phyloP scores from a whole-genome alignment of 352 stramenopile genomes.

The Pythium dissimile region DNA sequence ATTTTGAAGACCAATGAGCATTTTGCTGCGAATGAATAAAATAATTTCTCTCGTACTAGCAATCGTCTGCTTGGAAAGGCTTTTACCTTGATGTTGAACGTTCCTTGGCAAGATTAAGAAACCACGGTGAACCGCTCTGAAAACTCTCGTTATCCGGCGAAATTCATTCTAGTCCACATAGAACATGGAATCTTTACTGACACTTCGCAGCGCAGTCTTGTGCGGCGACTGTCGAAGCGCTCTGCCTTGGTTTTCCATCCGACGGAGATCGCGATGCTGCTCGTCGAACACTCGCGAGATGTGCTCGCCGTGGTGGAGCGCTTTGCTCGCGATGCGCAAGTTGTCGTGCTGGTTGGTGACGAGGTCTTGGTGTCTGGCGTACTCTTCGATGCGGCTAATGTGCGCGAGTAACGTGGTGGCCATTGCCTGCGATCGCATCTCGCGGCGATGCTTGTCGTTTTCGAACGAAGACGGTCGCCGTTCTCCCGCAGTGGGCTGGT shows the following conservation, averaged over 20 bases:
- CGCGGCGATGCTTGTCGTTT: conserved; percentile 42
- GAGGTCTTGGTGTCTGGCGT: conserved; percentile 36
- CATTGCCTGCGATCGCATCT: conserved; percentile 34
- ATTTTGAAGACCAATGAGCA: conserved; percentile 65
- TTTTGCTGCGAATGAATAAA: background rate
- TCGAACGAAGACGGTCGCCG: conserved; percentile 33
- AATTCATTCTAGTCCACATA: conserved; percentile 18
- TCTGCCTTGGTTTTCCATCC: conserved; percentile 39
- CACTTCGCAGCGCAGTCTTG: conserved; percentile 29
- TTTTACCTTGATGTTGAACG: too few species aligned
- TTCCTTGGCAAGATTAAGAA: background rate
- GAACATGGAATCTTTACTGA: conserved; percentile 66
- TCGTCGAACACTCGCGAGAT: conserved; percentile 40
- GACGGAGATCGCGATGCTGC: conserved; percentile 31
- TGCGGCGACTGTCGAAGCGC: conserved; percentile 27
- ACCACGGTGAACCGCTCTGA: background rate
- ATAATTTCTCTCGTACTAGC: background rate
- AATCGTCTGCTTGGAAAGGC: too few species aligned
- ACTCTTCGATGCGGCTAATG: conserved; percentile 47
- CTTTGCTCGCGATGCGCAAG: conserved; percentile 41
- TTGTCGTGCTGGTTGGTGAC: conserved; percentile 30
- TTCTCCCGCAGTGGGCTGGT: background rate
- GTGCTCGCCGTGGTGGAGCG: conserved; percentile 40
- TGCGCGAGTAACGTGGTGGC: conserved; percentile 37
- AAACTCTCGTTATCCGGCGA: background rate